Percentiles rank a stretch among this genome's conserved stretches.
Conservation (phyloP, 805 yeast species). For the Millerago galiae region DNA sequence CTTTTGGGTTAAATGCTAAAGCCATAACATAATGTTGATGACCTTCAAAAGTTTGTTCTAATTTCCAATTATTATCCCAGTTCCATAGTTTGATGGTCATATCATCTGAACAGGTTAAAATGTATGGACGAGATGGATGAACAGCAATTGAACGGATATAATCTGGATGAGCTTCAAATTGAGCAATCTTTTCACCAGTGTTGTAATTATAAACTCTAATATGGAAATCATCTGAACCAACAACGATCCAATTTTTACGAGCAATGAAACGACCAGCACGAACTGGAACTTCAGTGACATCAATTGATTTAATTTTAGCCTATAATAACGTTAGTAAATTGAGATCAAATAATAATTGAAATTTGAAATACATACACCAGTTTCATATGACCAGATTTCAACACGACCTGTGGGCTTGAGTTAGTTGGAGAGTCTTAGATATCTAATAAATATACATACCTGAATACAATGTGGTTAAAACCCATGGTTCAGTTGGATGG, state of each 20-base stretch:
- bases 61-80: constrained; percentile 92
- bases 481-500: constrained; percentile 98
- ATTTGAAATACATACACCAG: constrained; percentile 34
- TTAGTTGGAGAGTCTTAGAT: not conserved
- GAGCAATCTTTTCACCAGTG: constrained; percentile 90
- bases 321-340: constrained; percentile 12
- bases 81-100: constrained; percentile 91
- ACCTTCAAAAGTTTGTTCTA: constrained; percentile 89
- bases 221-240: constrained; percentile 94
- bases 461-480: constrained; percentile 81
- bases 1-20: constrained; percentile 93
- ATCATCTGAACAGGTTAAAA: constrained; percentile 88
- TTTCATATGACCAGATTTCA: constrained; percentile 93
- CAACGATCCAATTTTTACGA: constrained; percentile 94
- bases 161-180: constrained; percentile 98
- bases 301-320: constrained; percentile 78
- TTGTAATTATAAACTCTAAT: constrained; percentile 90
- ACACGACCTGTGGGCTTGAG: constrained; percentile 33
- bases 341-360: not conserved
- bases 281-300: constrained; percentile 93
- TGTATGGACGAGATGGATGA: constrained; percentile 87
- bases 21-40: constrained; percentile 95
- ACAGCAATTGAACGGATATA: constrained; percentile 90
- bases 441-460: constrained; percentile 40
- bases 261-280: constrained; percentile 94